These are phyloP conservation scores for Tephrocybe sp. DNA, from an alignment of 768 basidiomycete species.

Conservation along the genomic window DNA sequence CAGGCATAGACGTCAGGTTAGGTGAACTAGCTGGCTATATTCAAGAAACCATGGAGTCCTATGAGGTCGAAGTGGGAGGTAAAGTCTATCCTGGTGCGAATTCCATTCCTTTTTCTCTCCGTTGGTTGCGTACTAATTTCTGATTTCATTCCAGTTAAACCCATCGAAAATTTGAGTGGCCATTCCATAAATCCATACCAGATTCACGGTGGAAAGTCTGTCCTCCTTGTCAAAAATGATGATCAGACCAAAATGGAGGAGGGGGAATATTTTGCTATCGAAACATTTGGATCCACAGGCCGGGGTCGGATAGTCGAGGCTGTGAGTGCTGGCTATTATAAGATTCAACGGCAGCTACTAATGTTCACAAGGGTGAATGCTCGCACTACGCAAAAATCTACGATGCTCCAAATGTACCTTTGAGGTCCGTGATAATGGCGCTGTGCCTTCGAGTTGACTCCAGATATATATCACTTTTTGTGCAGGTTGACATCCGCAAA, in stretches of 20 bases:
- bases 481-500: constrained; percentile 79
- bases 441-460: too few relatives aligned
- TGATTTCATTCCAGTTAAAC: constrained; percentile 70
- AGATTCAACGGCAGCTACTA: too few relatives aligned
- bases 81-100: constrained; percentile 73
- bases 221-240: constrained; percentile 83
- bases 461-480: constrained; percentile 5
- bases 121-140: constrained; percentile 1
- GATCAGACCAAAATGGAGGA: constrained; percentile 98
- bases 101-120: background rate
- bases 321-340: constrained; percentile 37
- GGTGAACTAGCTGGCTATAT: constrained; percentile 90
- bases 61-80: constrained; percentile 91
- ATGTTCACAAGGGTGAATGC: constrained; percentile 67
- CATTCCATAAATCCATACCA: constrained; percentile 89
- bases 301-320: constrained; percentile 83
- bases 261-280: constrained; percentile 98
- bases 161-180: constrained; percentile 91
- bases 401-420: constrained; percentile 68
- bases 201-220: constrained; percentile 93
- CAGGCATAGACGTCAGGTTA: constrained; percentile 92
- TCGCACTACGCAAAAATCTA: constrained; percentile 85
- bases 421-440: constrained; percentile 63
- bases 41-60: constrained; percentile 98
- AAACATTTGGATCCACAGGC: constrained; percentile 98